Evolutionary conservation across 257 asterid genomes (phyloP), one percentile per base, ranked within the genome.

Genomic region (Solanum lycopersicoides): DNA sequence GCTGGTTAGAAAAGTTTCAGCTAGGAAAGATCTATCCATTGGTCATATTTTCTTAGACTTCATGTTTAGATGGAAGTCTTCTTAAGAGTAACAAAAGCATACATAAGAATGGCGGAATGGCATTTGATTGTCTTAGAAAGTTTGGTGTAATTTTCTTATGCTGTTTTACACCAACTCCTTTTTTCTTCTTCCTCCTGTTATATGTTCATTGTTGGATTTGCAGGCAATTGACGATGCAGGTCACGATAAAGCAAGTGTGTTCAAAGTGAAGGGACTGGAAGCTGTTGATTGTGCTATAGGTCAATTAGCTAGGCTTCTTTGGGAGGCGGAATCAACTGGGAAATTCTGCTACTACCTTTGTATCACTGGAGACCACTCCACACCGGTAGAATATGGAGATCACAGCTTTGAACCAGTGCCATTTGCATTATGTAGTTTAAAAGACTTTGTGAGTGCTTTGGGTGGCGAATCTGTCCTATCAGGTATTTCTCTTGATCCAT

Each of bases 221-320:
- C 93, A 96, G 99, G 99, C 99, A 82, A 95, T 97, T 88, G 99
- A 97, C 32, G 99, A 97, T 83, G 99, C 99, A 20, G 99, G 99
- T 53, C 99, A 97, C 84, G 99, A 97, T 91, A 97, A 96, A 92
- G 98, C 99, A 18, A 93, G 97, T 89, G 88, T 94, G 88, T 95
- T 95, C 92, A 97, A 97, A 93, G 99, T 92, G 75, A 95, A 93
- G 90, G 99, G 98, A 80, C 85, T 97, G 82, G 99, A 96, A 90
- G 96, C 99, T 41, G 99, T 97, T 21, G 99, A 97, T 89, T 88
- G 82, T 91, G 98, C 99, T 37, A 92, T 97, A 6, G 96, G 98
- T 13, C 99, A 97, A 92, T 91, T 97, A 87, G 97, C 98, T 18
- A 94, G 86, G 89, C 97, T 95, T 87, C 98, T 97, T 59, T 96